These are phyloP conservation scores for Phytophthora brassicae DNA, from an alignment of 352 stramenopile species.

Conservation along the genomic window DNA sequence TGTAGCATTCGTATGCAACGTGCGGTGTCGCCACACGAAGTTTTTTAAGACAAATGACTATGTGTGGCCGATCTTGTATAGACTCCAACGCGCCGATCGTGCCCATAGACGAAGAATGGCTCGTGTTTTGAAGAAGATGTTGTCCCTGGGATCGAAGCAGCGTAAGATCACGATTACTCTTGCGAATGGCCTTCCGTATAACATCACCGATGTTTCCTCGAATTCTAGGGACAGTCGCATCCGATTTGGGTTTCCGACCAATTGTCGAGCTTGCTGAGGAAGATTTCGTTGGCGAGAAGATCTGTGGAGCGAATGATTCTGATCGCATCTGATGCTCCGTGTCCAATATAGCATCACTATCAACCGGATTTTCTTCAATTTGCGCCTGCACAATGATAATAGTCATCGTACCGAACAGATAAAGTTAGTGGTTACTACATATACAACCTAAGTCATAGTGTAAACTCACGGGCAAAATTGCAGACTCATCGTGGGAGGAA, in stretches of 20 bases:
- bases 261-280: not conserved
- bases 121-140: slow-evolving; percentile 47
- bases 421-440: not conserved
- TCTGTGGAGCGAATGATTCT: slow-evolving; percentile 52
- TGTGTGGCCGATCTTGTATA: slow-evolving; percentile 44
- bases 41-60: slow-evolving; percentile 37
- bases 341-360: slow-evolving; percentile 55
- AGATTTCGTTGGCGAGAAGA: slow-evolving; percentile 60
- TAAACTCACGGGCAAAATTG: slow-evolving; percentile 19
- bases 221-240: slow-evolving; percentile 45
- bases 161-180: slow-evolving; percentile 60
- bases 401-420: slow-evolving; percentile 4
- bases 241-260: slow-evolving; percentile 22
- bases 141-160: slow-evolving; percentile 55
- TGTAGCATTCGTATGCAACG: slow-evolving; percentile 39
- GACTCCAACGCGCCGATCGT: slow-evolving; percentile 29
- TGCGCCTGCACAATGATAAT: slow-evolving; percentile 2
- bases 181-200: slow-evolving; percentile 54
- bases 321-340: slow-evolving; percentile 60
- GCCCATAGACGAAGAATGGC: slow-evolving; percentile 1
- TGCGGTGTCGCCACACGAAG: slow-evolving; percentile 11
- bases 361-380: slow-evolving; percentile 9
- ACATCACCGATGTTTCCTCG: slow-evolving; percentile 56
- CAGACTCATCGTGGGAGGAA: slow-evolving; percentile 1
- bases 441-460: not conserved